Percentiles rank a stretch among this genome's conserved stretches.
Conservation (phyloP, 1,284 basidiomycete genomes). For the Ceratobasidium papillatum region DNA sequence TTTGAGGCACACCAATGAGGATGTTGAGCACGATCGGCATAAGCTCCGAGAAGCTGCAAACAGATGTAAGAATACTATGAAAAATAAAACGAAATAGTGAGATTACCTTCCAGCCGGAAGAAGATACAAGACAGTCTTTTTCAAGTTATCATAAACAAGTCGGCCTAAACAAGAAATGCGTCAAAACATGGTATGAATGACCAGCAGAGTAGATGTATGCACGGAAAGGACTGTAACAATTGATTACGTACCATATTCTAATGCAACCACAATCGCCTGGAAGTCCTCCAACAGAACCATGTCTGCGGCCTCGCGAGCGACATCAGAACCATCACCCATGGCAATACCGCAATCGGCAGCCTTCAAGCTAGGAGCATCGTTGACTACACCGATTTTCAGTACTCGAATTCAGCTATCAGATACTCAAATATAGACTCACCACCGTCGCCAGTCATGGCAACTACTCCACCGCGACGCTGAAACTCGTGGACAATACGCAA, state of each 20-base stretch:
- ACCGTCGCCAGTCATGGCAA: slow-evolving; percentile 71
- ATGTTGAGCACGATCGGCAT: slow-evolving; percentile 70
- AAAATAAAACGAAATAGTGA: neutral
- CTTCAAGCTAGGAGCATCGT: slow-evolving; percentile 65
- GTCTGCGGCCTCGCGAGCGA: slow-evolving; percentile 76
- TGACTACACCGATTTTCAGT: slow-evolving; percentile 47
- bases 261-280: slow-evolving; percentile 55
- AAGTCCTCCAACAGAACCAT: slow-evolving; percentile 72
- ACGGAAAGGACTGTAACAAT: neutral
- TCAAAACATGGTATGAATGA: neutral
- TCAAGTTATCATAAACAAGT: slow-evolving; percentile 74
- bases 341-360: slow-evolving; percentile 68
- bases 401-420: slow-evolving; percentile 59
- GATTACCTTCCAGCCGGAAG: slow-evolving; percentile 50
- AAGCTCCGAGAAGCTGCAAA: slow-evolving; percentile 67
- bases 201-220: neutral
- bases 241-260: slow-evolving; percentile 56
- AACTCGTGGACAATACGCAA: slow-evolving; percentile 76
- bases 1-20: slow-evolving; percentile 60
- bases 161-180: slow-evolving; percentile 55
- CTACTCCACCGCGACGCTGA: slow-evolving; percentile 73
- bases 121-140: slow-evolving; percentile 57
- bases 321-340: slow-evolving; percentile 78
- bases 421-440: slow-evolving; percentile 56
- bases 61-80: neutral